A percentile compares a stretch with the other conserved stretches of the same genome.
Conservation (phyloP, 148 eudicot genomes). For the Agrostemma githago region DNA sequence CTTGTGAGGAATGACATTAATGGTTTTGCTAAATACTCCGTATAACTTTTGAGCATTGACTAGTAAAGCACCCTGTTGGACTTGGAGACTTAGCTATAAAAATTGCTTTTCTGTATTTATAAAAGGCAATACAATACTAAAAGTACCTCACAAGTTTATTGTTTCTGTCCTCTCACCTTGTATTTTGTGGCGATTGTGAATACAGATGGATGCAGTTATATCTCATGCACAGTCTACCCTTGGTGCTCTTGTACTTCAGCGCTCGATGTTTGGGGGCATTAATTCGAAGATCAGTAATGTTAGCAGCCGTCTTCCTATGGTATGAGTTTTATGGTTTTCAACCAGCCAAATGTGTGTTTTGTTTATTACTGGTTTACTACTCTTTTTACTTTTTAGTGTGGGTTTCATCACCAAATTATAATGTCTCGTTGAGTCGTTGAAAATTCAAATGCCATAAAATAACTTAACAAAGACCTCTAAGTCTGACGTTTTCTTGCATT, state of each 20-base stretch:
- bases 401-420: neutral
- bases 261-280: conserved; percentile 50
- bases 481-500: conserved; percentile 6
- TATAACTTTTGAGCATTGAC: neutral
- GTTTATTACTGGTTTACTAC: neutral
- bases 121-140: neutral
- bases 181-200: conserved; percentile 1
- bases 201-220: conserved; percentile 49
- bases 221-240: conserved; percentile 51
- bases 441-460: neutral
- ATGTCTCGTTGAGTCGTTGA: neutral
- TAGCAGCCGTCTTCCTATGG: conserved; percentile 50
- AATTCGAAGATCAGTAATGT: conserved; percentile 48
- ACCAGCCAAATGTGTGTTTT: neutral
- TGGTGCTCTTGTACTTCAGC: conserved; percentile 43
- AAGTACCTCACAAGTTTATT: neutral
- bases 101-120: neutral
- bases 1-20: neutral
- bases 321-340: conserved; percentile 19
- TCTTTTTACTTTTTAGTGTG: neutral
- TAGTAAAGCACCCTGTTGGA: too few relatives aligned
- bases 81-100: too few relatives aligned
- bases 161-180: neutral
- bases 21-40: neutral
- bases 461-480: neutral